A percentile compares a stretch with the other conserved stretches of the same genome.
phyloP scores from a whole-genome alignment of 2,329 filamentous ascomycete genomes.

The Epichloe coenophiala region DNA sequence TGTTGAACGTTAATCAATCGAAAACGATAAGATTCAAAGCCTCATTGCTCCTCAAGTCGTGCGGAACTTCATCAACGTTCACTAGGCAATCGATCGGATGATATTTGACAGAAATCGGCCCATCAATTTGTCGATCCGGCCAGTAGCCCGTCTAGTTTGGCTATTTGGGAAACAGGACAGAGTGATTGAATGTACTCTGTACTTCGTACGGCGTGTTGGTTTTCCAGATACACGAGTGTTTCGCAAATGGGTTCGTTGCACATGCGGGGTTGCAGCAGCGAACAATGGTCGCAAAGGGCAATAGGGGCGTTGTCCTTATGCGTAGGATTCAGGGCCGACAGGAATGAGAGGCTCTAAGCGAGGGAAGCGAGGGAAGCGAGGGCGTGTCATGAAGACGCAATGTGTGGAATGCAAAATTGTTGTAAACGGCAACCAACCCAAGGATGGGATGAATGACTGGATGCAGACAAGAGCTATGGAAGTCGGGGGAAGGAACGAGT shows the following conservation, averaged over 20 bases:
- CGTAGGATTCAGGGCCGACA: background rate
- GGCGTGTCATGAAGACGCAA: background rate
- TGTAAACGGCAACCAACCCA: too few relatives aligned
- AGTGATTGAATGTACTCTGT: too few relatives aligned
- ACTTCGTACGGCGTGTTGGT: background rate
- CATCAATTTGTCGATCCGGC: background rate
- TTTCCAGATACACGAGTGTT: background rate
- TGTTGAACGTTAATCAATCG: background rate
- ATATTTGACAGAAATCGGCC: background rate
- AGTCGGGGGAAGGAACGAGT: background rate
- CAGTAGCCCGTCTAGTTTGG: background rate
- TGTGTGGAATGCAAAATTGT: slow-evolving; percentile 1
- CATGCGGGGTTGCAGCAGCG: background rate
- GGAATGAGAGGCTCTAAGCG: background rate
- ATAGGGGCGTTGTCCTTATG: background rate
- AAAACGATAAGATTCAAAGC: background rate
- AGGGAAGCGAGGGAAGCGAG: background rate
- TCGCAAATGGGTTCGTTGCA: background rate
- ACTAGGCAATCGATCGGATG: background rate
- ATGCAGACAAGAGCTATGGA: background rate
- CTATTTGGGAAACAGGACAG: too few relatives aligned
- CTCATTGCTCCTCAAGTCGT: background rate
- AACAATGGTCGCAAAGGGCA: background rate
- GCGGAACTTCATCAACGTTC: background rate
- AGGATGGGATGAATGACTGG: background rate